These are phyloP conservation scores for Globisporangium ultimum DNA, from an alignment of 352 stramenopile species.

Conservation along the genomic window DNA sequence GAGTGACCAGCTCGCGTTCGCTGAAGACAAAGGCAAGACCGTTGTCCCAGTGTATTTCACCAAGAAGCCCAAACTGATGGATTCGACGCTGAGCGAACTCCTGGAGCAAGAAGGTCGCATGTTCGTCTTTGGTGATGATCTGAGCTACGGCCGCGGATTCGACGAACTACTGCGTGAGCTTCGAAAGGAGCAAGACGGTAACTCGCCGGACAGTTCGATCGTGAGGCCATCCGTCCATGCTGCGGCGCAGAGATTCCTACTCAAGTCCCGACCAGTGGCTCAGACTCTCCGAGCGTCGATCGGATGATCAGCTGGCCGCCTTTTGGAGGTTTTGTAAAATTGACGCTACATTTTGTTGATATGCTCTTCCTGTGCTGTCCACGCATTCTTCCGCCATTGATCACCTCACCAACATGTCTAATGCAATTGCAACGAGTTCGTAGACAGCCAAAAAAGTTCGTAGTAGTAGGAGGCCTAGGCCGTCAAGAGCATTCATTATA, in stretches of 20 bases:
- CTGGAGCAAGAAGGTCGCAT: slow-evolving; percentile 32
- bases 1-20: slow-evolving; percentile 80
- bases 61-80: slow-evolving; percentile 39
- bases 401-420: no score
- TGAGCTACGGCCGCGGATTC: slow-evolving; percentile 66
- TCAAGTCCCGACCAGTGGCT: slow-evolving; percentile 6
- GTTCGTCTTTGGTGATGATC: slow-evolving; percentile 56
- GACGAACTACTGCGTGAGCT: slow-evolving; percentile 50
- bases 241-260: slow-evolving; percentile 34
- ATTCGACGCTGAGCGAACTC: slow-evolving; percentile 29
- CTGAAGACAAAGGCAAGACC: slow-evolving; percentile 75
- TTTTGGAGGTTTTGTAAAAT: background rate
- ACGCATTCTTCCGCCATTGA: no score
- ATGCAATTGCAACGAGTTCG: no score
- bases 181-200: slow-evolving; percentile 16
- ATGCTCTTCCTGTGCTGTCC: no score
- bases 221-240: slow-evolving; percentile 32
- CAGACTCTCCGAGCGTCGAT: slow-evolving; percentile 8
- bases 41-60: slow-evolving; percentile 76
- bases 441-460: no score
- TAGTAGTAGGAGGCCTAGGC: no score
- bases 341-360: no score
- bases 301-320: slow-evolving; percentile 1
- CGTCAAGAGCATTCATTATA: no score
- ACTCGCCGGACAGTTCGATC: slow-evolving; percentile 19